These are phyloP conservation scores for Nectriaceae sp. DNA, from an alignment of 2,329 filamentous ascomycete genomes.

Conservation along the genomic window DNA sequence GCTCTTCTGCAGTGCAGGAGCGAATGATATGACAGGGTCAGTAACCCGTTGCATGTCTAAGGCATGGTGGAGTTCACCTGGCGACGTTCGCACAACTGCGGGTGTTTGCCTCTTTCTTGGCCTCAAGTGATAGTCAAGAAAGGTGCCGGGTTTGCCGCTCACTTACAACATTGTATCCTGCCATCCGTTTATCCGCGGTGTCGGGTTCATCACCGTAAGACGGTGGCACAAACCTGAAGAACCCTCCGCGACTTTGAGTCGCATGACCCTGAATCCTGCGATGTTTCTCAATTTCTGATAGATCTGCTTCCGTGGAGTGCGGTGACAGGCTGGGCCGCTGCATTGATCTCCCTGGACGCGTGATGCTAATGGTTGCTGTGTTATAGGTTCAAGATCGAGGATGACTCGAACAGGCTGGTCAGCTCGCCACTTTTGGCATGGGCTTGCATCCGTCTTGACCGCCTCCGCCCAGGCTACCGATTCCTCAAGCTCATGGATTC, in stretches of 20 bases:
- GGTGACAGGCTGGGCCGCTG: neutral
- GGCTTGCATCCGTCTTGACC: constrained; percentile 62
- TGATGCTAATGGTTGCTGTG: neutral
- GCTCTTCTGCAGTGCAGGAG: neutral
- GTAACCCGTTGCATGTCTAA: too few species aligned
- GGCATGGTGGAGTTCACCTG: too few species aligned
- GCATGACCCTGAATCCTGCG: too few species aligned
- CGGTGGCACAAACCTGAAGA: too few species aligned
- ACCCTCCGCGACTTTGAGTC: too few species aligned
- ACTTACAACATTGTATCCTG: too few species aligned
- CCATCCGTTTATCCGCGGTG: too few species aligned
- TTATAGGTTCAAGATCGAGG: constrained; percentile 55
- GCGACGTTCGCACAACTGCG: too few species aligned
- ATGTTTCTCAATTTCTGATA: too few species aligned
- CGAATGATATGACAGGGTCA: neutral
- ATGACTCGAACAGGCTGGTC: constrained; percentile 43
- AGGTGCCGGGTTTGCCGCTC: too few species aligned
- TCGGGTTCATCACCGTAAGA: too few species aligned
- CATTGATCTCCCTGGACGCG: neutral
- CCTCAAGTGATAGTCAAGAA: neutral
- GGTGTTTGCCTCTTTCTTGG: too few species aligned
- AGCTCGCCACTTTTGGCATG: constrained; percentile 48
- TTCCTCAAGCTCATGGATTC: constrained; percentile 53
- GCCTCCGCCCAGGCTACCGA: constrained; percentile 56
- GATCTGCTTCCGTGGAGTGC: neutral